Conservation (phyloP, 345 rosid species). For the Euclidium syriacum region DNA sequence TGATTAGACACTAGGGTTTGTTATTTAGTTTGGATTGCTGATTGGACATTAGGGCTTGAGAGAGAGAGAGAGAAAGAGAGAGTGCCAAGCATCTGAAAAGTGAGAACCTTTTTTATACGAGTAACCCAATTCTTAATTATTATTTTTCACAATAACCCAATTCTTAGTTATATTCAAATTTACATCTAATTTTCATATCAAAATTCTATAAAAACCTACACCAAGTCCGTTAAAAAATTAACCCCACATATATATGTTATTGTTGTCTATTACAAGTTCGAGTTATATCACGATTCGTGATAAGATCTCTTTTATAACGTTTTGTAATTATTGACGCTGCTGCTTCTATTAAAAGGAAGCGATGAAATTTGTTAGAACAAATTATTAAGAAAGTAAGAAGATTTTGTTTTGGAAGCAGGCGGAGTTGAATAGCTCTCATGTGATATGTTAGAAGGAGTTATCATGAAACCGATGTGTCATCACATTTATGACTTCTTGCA, state of each 20-base stretch:
- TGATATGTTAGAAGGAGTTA: slow-evolving; percentile 24
- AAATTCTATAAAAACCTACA: no score
- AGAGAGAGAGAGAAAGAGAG: background rate
- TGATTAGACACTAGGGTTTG: slow-evolving; percentile 24
- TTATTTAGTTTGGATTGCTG: background rate
- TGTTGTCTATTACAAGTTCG: background rate
- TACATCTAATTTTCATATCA: no score
- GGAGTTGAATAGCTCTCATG: slow-evolving; percentile 17
- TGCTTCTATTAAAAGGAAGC: background rate
- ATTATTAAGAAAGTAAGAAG: background rate
- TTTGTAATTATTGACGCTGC: background rate
- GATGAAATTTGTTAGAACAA: background rate
- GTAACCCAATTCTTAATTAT: background rate
- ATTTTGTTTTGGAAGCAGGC: slow-evolving; percentile 5
- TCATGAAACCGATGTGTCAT: slow-evolving; percentile 28
- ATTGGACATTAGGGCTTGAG: background rate
- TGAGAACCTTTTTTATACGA: slow-evolving; percentile 4
- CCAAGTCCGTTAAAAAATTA: no score
- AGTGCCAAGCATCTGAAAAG: slow-evolving; percentile 15
- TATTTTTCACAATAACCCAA: background rate
- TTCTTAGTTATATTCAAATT: background rate
- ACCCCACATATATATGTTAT: background rate
- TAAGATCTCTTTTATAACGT: background rate
- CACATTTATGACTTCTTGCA: slow-evolving; percentile 15
- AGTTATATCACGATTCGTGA: background rate